Base-by-base conservation (phyloP, 495 filamentous ascomycete species). In the Clavariopsis aquatica region DNA sequence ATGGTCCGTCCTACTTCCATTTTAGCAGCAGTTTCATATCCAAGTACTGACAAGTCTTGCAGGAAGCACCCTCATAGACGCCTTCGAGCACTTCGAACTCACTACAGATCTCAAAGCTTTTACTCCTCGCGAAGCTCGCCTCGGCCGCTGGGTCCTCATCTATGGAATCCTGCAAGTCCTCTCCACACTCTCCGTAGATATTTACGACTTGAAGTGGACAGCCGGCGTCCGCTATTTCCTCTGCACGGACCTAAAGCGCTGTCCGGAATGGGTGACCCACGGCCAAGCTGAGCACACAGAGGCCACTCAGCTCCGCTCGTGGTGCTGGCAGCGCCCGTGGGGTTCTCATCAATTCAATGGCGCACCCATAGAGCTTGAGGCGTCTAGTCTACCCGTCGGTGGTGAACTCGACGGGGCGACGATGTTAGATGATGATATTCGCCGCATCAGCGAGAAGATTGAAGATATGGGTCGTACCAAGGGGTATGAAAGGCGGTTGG, bases 151-250 rank as follows among this genome's bases (percentile, higher is more conserved):
- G 72, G 56, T 74, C 54, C 70, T 74, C 23, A 60, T 74, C 41
- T 74, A 74, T 60, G 72, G 72, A 49, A 59, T 71, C 65, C 56
- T 74, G 1, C 72, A 74, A 62, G 85, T 84, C 0, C 79, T 91
- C 1, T 87, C 87, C 0, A 83, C 81, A 46, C 79, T 91, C 43
- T 82, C 86, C 8, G 88, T 89, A 34, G 88, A 91, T 66, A 78
- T 83, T 4, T 84, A 84, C 10, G 80, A 81, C 22, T 76, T 87
- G 0, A 79, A 80, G 9, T 87, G 83, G 71, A 81, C 78, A 17
- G 81, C 85, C 8, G 80, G 79, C 12, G 86, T 88, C 1, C 66
- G 80, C 31, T 90, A 91, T 71, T 86, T 88, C 67, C 80, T 91
- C 15, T 85, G 81, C 52, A 56, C 68, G 0, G 68, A 70, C 27